phyloP scores from a whole-genome alignment of 176 grass and related monocot genomes.

The Dactylis glomerata region DNA sequence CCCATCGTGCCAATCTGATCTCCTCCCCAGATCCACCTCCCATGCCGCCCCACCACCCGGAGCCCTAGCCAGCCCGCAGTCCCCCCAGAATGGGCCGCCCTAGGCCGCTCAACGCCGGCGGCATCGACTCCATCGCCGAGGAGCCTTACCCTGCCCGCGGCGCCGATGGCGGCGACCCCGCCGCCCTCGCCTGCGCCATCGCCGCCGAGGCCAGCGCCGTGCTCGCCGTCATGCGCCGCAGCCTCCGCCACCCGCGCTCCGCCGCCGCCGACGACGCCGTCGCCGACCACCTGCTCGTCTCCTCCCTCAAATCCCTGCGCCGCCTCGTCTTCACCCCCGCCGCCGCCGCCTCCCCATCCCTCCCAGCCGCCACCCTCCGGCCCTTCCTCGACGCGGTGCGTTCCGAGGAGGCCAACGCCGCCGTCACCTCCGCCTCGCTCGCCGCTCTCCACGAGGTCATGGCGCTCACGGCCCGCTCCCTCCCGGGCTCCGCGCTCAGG shows the following conservation, averaged over 20 bases:
- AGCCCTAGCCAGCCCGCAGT: not conserved
- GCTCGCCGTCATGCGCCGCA: slow-evolving; percentile 79
- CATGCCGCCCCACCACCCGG: slow-evolving; percentile 8
- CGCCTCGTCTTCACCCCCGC: slow-evolving; percentile 60
- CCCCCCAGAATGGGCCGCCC: slow-evolving; percentile 44
- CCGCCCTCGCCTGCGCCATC: slow-evolving; percentile 74
- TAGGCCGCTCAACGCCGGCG: slow-evolving; percentile 32
- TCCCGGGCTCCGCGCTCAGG: slow-evolving; percentile 53
- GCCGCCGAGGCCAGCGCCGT: slow-evolving; percentile 75
- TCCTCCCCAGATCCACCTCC: slow-evolving; percentile 34
- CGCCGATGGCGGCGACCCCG: slow-evolving; percentile 2
- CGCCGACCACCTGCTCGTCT: slow-evolving; percentile 66
- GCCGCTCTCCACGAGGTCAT: slow-evolving; percentile 68
- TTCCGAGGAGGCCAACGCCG: slow-evolving; percentile 72
- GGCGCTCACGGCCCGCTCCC: slow-evolving; percentile 35
- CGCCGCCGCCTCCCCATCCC: not conserved
- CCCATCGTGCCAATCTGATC: slow-evolving; percentile 2
- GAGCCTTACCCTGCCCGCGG: slow-evolving; percentile 8
- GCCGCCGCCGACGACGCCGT: slow-evolving; percentile 41
- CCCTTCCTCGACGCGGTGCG: slow-evolving; percentile 86
- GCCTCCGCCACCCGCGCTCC: slow-evolving; percentile 53
- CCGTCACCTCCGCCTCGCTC: slow-evolving; percentile 75
- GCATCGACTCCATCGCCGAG: slow-evolving; percentile 66
- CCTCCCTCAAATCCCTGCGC: slow-evolving; percentile 75
- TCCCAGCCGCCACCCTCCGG: slow-evolving; percentile 38